Evolutionary conservation across 768 basidiomycete genomes (phyloP), one percentile per base, ranked within the genome.

Genomic region (Boletus sp.): DNA sequence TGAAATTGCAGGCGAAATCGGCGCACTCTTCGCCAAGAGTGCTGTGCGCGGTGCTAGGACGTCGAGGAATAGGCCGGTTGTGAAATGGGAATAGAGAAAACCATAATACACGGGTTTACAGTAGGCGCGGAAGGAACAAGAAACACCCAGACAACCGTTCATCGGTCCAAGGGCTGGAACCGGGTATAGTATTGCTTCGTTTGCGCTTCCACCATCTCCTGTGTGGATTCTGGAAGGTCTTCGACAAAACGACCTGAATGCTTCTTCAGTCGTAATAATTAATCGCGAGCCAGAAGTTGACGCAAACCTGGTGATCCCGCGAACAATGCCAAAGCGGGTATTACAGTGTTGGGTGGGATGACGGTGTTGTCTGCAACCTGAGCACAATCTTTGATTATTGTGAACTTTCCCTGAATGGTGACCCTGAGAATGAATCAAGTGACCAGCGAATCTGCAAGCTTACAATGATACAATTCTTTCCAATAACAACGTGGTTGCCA

Each of bases 321-420:
- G 70, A 95, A 98, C 6, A 88, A 74, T 0, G 93, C 81, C 55
- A 98, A 72, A 3, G 93, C 90, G 1, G 96, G 94, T 10, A 98
- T 84, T 45, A 98, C 93, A 1, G 93, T 94, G 52, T 92, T 94
- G 4, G 93, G 88, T 2, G 95, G 91, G 14, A 98, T 74, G 35
- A 98, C 83, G 0, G 93, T 90, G 59, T 89, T 88, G 68, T 98
- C 95, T 29, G 87, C 87, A 23, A 99, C 85, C 56, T 83, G 85
- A 4, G 89, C 91, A 60, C 94, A 95, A 65, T 98, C 96, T 68
- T 98, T 97, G 70, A 98, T 94, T 54, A 96, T 94, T 0, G 88
- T 87, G 64, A 98, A 97, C 70, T 97, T 94, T 23, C 97, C 95
- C 95, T 98, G 43, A 5, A 25, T 29, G 30, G 21, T 47, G 9